A percentile compares a stretch with the other conserved stretches of the same genome.
Evolutionary conservation across 441 rosid species (phyloP).

Genomic region (Brassica balearica): DNA sequence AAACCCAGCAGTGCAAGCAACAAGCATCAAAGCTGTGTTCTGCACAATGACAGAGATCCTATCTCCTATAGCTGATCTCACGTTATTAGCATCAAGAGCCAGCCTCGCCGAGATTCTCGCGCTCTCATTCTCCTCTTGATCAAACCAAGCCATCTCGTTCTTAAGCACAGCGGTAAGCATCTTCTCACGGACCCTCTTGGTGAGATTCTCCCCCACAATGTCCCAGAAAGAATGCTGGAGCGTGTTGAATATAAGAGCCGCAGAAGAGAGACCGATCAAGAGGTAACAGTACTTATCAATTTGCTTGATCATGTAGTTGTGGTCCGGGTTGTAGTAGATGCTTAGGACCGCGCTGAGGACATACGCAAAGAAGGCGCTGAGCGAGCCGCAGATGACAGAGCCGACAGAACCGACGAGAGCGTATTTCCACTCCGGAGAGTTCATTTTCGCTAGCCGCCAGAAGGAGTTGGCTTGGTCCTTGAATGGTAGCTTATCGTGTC

Average conservation of each 20-base stretch:
- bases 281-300: constrained; percentile 89
- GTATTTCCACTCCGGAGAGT: constrained; percentile 97
- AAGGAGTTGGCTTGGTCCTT: constrained; percentile 95
- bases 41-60: constrained; percentile 93
- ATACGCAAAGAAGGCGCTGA: constrained; percentile 96
- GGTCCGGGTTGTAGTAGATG: constrained; percentile 82
- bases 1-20: constrained; percentile 96
- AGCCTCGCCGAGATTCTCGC: constrained; percentile 90
- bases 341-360: constrained; percentile 94
- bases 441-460: constrained; percentile 97
- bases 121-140: constrained; percentile 96
- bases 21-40: constrained; percentile 90
- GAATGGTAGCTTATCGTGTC: constrained; percentile 85
- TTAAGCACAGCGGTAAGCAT: constrained; percentile 91
- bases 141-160: constrained; percentile 99
- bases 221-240: constrained; percentile 98
- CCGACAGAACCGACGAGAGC: constrained; percentile 94
- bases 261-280: constrained; percentile 90
- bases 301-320: constrained; percentile 80
- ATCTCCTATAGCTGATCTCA: constrained; percentile 98
- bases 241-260: constrained; percentile 88
- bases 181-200: constrained; percentile 96
- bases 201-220: constrained; percentile 95
- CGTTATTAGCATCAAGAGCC: constrained; percentile 95
- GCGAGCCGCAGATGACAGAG: constrained; percentile 89